Conservation (phyloP, 2,329 filamentous ascomycete genomes). For the Trichoderma aggressivum region DNA sequence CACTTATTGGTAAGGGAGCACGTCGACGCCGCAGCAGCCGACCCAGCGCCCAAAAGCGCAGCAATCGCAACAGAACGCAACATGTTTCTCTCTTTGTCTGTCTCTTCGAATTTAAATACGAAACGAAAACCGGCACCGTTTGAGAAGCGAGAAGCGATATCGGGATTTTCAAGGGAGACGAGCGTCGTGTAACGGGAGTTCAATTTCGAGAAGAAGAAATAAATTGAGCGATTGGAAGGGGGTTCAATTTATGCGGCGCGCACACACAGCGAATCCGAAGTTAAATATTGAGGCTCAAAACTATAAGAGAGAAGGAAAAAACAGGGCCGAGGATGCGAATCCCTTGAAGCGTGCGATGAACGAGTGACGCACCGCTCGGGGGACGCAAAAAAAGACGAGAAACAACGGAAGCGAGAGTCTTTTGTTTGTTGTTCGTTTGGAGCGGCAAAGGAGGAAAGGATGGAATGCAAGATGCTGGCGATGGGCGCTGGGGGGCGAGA, state of each 20-base stretch:
- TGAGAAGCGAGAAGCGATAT: neutral
- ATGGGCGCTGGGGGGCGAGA: neutral
- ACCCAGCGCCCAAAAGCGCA: constrained; percentile 33
- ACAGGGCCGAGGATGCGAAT: neutral
- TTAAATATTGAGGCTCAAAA: neutral
- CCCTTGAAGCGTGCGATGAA: neutral
- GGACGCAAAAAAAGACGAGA: neutral
- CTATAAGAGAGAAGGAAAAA: neutral
- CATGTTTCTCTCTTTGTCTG: constrained; percentile 25
- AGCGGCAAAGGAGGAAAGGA: neutral
- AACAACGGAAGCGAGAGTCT: constrained; percentile 1
- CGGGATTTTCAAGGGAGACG: neutral
- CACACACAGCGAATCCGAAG: neutral
- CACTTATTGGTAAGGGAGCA: constrained; percentile 59
- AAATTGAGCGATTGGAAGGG: neutral
- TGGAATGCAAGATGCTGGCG: neutral
- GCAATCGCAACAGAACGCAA: constrained; percentile 31
- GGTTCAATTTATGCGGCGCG: neutral
- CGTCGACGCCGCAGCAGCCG: constrained; percentile 32
- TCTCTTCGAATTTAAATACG: neutral
- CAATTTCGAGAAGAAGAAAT: neutral
- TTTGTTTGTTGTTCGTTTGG: neutral
- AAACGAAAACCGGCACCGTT: neutral
- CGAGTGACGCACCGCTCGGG: constrained; percentile 6
- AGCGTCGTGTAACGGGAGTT: neutral